phyloP scores from a whole-genome alignment of 2,329 filamentous ascomycete genomes.

The Geoglossum cookeanum region DNA sequence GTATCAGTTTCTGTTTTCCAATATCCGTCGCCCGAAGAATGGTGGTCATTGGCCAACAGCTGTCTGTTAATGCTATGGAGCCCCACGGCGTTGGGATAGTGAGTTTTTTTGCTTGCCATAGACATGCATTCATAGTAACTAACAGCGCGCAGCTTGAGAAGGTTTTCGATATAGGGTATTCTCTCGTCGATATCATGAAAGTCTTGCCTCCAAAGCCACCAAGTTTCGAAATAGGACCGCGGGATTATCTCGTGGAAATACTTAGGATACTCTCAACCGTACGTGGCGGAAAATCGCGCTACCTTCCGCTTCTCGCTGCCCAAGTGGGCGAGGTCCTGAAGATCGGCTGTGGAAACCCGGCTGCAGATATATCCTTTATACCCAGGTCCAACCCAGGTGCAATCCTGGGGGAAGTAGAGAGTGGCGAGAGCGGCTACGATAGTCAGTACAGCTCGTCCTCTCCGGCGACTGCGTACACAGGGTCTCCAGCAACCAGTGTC shows the following conservation, averaged over 20 bases:
- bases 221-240: constrained; percentile 46
- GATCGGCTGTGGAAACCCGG: not conserved
- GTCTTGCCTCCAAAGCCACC: constrained; percentile 33
- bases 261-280: constrained; percentile 48
- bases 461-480: not conserved
- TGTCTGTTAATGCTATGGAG: constrained; percentile 55
- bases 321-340: constrained; percentile 27
- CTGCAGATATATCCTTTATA: not conserved
- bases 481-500: not conserved
- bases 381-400: not conserved
- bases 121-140: not conserved
- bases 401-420: not conserved
- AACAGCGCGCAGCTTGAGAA: constrained; percentile 44
- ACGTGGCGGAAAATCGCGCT: constrained; percentile 57
- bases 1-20: constrained; percentile 43
- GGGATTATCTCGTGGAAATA: constrained; percentile 53
- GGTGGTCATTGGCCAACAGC: constrained; percentile 45
- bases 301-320: constrained; percentile 54
- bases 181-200: constrained; percentile 53
- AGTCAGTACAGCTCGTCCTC: not conserved
- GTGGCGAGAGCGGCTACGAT: not conserved
- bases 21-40: constrained; percentile 43
- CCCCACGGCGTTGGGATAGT: constrained; percentile 56
- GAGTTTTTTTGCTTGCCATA: constrained; percentile 6
- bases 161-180: constrained; percentile 56